Percentiles rank a stretch among this genome's conserved stretches.
Conservation (phyloP, 1,139 yeast species). For the Geotrichum klebahnii region DNA sequence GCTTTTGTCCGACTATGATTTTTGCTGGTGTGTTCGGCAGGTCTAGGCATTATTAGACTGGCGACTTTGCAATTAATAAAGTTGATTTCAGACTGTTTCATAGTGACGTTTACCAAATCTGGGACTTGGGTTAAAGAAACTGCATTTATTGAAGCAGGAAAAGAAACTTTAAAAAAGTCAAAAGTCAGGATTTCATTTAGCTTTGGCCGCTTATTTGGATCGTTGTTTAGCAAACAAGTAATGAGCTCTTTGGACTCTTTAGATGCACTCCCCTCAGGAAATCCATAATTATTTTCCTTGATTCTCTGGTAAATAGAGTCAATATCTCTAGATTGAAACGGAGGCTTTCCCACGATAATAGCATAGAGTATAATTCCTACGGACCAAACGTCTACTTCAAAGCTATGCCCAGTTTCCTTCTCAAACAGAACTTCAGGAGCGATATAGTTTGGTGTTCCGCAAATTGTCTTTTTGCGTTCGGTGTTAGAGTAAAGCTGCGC, state of each 20-base stretch:
- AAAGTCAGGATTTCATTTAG: slow-evolving; percentile 74
- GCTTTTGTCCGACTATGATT: slow-evolving; percentile 4
- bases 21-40: slow-evolving; percentile 36
- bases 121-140: slow-evolving; percentile 62
- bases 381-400: slow-evolving; percentile 96
- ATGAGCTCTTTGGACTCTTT: slow-evolving; percentile 70
- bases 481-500: slow-evolving; percentile 68
- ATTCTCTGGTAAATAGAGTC: slow-evolving; percentile 88
- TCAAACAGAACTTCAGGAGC: slow-evolving; percentile 96
- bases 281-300: slow-evolving; percentile 72
- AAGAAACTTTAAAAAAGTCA: slow-evolving; percentile 68
- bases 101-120: slow-evolving; percentile 51
- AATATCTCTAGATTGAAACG: slow-evolving; percentile 94
- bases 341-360: slow-evolving; percentile 86
- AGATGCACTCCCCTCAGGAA: slow-evolving; percentile 74
- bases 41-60: slow-evolving; percentile 51
- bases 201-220: slow-evolving; percentile 78
- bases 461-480: slow-evolving; percentile 83
- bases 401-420: slow-evolving; percentile 81
- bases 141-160: slow-evolving; percentile 59
- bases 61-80: slow-evolving; percentile 46
- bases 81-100: slow-evolving; percentile 63
- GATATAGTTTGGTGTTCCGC: slow-evolving; percentile 97
- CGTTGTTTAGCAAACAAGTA: slow-evolving; percentile 63
- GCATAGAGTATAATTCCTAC: slow-evolving; percentile 95